Percentiles rank a stretch among this genome's conserved stretches.
Evolutionary conservation across 495 filamentous ascomycete species (phyloP).

Genomic region (Neurospora africana): DNA sequence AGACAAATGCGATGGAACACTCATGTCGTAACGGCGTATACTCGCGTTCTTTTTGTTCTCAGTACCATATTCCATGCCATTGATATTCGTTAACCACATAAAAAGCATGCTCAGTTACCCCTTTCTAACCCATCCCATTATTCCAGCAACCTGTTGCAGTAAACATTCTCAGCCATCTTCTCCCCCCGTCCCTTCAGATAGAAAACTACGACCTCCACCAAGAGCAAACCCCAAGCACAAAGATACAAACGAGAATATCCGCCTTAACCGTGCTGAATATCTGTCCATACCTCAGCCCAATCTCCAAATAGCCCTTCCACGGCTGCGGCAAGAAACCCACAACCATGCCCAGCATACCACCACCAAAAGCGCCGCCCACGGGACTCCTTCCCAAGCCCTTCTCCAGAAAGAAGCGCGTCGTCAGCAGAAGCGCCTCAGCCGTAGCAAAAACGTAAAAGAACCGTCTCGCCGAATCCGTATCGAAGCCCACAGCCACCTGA

Average conservation of each 20-base stretch:
- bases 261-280: constrained; percentile 51
- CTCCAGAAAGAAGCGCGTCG: constrained; percentile 54
- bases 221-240: constrained; percentile 61
- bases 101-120: not conserved
- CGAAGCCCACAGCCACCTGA: constrained; percentile 13
- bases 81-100: not conserved
- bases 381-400: constrained; percentile 24
- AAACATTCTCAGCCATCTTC: not conserved
- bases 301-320: constrained; percentile 43
- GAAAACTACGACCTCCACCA: constrained; percentile 45
- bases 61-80: not conserved
- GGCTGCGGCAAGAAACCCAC: constrained; percentile 49
- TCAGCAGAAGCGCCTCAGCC: constrained; percentile 63
- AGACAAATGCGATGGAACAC: not conserved
- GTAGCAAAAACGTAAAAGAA: constrained; percentile 73
- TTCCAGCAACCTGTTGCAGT: not conserved
- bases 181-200: not conserved
- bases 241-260: constrained; percentile 62
- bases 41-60: not conserved
- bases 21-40: not conserved
- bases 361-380: constrained; percentile 25
- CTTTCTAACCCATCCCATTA: not conserved
- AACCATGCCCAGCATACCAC: constrained; percentile 49
- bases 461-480: constrained; percentile 9
- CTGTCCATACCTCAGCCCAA: constrained; percentile 56